Conservation (phyloP, 2,329 filamentous ascomycete genomes). For the Chalara sp. region DNA sequence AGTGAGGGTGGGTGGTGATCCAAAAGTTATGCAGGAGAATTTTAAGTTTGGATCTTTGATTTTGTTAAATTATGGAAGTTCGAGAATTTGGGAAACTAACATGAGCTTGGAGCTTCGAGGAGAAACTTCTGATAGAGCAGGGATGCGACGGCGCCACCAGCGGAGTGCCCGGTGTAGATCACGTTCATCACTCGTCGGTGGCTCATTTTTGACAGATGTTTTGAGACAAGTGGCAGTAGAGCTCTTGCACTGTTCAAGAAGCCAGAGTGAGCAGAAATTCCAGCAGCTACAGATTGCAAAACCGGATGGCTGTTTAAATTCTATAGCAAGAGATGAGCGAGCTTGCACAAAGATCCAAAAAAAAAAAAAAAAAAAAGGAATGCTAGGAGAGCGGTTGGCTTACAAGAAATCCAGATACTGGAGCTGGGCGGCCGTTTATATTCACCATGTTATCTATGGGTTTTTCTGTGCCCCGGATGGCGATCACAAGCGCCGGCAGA, state of each 20-base stretch:
- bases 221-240: neutral
- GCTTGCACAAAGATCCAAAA: no score
- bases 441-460: neutral
- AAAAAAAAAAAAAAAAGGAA: no score
- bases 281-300: no score
- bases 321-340: no score
- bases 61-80: neutral
- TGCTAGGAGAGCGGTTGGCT: no score
- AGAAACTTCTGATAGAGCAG: neutral
- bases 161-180: neutral
- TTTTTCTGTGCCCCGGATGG: neutral
- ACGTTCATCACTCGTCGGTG: neutral
- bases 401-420: no score
- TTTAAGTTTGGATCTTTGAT: neutral
- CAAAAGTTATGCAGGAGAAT: neutral
- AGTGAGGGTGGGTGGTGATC: neutral
- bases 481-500: neutral
- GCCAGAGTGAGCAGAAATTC: neutral
- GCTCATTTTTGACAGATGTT: neutral
- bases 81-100: neutral
- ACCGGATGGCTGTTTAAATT: no score
- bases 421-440: neutral
- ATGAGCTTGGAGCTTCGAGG: neutral
- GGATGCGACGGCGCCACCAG: neutral
- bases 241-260: neutral